Evolutionary conservation across 768 basidiomycete genomes (phyloP), one percentile per base, ranked within the genome.

Genomic region (Termitomyces eurrhizus): DNA sequence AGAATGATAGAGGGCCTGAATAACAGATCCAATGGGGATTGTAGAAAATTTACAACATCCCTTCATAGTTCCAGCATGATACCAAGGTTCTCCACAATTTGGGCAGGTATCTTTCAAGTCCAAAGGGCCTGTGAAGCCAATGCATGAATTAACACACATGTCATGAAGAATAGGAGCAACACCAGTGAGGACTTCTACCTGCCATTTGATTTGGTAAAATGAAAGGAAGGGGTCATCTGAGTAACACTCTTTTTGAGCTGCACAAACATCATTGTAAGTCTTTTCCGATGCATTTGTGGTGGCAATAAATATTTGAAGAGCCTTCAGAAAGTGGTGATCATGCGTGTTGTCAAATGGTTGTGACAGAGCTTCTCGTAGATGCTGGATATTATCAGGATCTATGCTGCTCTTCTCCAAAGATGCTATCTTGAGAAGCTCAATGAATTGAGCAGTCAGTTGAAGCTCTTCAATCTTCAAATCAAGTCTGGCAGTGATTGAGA

Each of bases 121-220:
- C 13, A 50, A 59, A 3, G 53, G 46, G 8, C 63, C 57, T 6
- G 60, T 64, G 32, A 61, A 64, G 9, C 41, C 52, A 7, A 52
- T 26, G 29, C 63, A 64, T 0, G 68, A 66, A 7, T 21, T 21
- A 21, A 21, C 21, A 21, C 21, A 21, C 21, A 21, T 21, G 21
- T 21, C 21, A 21, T 21, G 24, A 46, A 46, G 1, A 12, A 45
- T 45, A 8, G 24, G 11, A 12, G 11, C 24, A 4, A 46, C 24
- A 26, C 24, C 45, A 46, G 45, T 46, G 45, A 46, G 24, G 12
- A 46, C 26, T 13, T 46, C 45, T 12, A 24, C 45, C 13, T 46
- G 45, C 1, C 11, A 6, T 24, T 46, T 46, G 24, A 46, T 46
- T 46, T 46, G 45, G 12, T 46, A 46, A 24, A 46, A 46, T 3